These are phyloP conservation scores for Lotus japonicus DNA, from an alignment of 306 rosid genomes.

Conservation along the genomic window DNA sequence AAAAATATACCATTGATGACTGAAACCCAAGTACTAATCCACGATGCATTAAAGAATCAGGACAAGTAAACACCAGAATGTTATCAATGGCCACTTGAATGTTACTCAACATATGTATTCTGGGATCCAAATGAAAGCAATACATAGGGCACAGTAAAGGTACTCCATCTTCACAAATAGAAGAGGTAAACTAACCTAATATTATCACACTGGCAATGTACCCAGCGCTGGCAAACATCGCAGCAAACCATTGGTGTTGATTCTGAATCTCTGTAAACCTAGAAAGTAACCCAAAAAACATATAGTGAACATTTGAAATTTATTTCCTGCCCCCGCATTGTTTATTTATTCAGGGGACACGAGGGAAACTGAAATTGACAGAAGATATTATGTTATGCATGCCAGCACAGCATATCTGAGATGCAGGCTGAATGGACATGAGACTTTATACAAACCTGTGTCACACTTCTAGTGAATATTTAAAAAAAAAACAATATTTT, in stretches of 20 bases:
- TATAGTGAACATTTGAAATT: conserved; percentile 7
- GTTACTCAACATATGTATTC: background rate
- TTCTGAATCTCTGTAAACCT: conserved; percentile 99
- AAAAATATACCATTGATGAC: background rate
- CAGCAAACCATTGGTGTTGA: conserved; percentile 99
- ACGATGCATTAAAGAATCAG: background rate
- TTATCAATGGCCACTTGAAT: background rate
- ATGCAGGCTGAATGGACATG: background rate
- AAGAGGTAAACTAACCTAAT: conserved; percentile 56
- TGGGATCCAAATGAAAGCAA: background rate
- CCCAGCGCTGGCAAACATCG: conserved; percentile 98
- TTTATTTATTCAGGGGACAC: background rate
- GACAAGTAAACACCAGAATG: background rate
- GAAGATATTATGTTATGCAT: background rate
- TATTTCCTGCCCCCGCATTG: background rate
- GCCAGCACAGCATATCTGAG: background rate
- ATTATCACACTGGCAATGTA: conserved; percentile 95
- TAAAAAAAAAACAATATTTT: background rate
- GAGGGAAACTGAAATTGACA: background rate
- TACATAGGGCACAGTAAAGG: background rate
- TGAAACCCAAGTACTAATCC: conserved; percentile 1
- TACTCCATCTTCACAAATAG: background rate
- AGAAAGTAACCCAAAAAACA: conserved; percentile 26
- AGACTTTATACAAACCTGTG: background rate
- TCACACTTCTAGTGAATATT: background rate